phyloP scores from a whole-genome alignment of 345 rosid genomes.

The Eucalyptus regnans region DNA sequence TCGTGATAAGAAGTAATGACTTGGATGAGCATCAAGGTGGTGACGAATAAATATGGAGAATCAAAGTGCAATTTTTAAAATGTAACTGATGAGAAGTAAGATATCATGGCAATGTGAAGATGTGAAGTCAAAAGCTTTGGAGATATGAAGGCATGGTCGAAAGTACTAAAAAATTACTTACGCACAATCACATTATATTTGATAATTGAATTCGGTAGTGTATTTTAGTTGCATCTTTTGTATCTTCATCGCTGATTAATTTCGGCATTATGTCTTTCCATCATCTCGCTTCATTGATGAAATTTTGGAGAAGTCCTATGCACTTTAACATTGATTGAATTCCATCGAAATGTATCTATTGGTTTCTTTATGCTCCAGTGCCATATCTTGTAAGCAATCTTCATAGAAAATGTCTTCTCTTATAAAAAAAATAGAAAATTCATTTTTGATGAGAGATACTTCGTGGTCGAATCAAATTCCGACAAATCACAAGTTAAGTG shows the following conservation, averaged over 20 bases:
- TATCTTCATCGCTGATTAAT: fast-evolving
- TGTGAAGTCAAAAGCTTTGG: neutral
- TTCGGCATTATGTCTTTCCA: neutral
- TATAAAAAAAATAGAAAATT: too few relatives aligned
- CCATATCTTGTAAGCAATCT: neutral
- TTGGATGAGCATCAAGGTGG: neutral
- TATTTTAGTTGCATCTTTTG: neutral
- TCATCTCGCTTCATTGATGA: neutral
- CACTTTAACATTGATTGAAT: neutral
- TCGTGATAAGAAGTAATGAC: too few relatives aligned
- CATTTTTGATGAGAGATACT: neutral
- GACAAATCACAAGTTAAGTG: neutral
- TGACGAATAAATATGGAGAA: neutral
- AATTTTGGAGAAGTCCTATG: neutral
- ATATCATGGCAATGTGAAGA: neutral
- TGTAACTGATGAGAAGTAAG: neutral
- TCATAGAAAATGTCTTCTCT: neutral
- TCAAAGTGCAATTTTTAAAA: neutral
- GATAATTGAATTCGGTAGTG: neutral
- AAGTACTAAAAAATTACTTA: neutral
- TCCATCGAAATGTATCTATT: neutral
- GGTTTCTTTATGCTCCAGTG: neutral
- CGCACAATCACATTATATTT: neutral
- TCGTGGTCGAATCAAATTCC: neutral
- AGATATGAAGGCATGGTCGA: neutral